Evolutionary conservation across 805 yeast genomes (phyloP).

Genomic region (Saccharomyces kudriavzevii): DNA sequence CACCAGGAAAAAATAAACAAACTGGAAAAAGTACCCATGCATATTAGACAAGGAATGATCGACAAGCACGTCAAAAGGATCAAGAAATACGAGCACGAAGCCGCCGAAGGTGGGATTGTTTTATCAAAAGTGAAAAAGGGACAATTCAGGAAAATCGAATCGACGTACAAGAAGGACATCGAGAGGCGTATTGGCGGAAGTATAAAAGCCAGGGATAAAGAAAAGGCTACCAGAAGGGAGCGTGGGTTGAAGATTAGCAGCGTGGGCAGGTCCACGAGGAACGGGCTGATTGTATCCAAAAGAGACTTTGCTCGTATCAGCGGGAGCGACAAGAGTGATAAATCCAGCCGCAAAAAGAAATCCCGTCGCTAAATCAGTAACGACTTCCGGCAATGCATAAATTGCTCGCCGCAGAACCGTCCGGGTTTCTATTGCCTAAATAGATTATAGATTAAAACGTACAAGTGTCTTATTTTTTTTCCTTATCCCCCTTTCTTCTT

Average conservation of each 20-base stretch:
- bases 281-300: conserved; percentile 67
- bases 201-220: conserved; percentile 42
- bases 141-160: conserved; percentile 51
- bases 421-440: background rate
- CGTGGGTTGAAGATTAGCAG: conserved; percentile 71
- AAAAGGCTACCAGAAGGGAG: conserved; percentile 43
- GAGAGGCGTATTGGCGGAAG: conserved; percentile 39
- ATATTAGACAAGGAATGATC: conserved; percentile 78
- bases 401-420: background rate
- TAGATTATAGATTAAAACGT: background rate
- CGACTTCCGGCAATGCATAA: background rate
- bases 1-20: conserved; percentile 27
- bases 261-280: conserved; percentile 69
- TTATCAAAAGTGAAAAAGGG: conserved; percentile 65
- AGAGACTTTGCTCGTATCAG: conserved; percentile 44
- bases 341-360: background rate
- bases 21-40: conserved; percentile 81
- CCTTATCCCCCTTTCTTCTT: too few relatives aligned
- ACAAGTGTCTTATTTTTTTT: background rate
- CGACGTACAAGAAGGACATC: conserved; percentile 32
- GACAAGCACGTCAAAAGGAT: conserved; percentile 45
- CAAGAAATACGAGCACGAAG: conserved; percentile 59
- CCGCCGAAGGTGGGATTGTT: conserved; percentile 86
- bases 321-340: conserved; percentile 1
- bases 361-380: background rate